phyloP scores from a whole-genome alignment of 1,139 yeast species.

The Hansenula anomala region DNA sequence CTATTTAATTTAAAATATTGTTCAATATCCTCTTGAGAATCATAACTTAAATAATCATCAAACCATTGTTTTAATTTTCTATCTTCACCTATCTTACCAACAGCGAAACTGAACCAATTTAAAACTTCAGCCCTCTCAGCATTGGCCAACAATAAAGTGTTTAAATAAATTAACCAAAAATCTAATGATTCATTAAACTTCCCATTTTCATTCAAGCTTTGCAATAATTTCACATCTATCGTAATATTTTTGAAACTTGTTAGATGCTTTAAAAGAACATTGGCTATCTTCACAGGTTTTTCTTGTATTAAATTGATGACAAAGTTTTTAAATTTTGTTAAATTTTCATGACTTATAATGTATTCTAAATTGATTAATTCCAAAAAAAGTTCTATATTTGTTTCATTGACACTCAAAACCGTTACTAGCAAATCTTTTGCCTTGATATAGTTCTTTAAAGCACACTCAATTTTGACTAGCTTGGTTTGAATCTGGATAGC shows the following conservation, averaged over 20 bases:
- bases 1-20: neutral
- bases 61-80: conserved; percentile 6
- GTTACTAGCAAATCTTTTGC: conserved; percentile 34
- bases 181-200: conserved; percentile 5
- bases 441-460: conserved; percentile 27
- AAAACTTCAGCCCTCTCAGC: neutral
- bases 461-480: conserved; percentile 33
- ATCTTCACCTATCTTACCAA: neutral
- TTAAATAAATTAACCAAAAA: conserved; percentile 14
- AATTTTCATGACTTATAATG: conserved; percentile 2
- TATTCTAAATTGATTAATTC: conserved; percentile 24
- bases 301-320: conserved; percentile 9
- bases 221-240: conserved; percentile 4
- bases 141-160: neutral
- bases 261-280: conserved; percentile 6
- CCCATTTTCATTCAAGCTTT: conserved; percentile 4
- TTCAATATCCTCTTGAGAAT: neutral
- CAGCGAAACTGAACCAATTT: conserved; percentile 1
- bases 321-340: conserved; percentile 15
- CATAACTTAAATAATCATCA: conserved; percentile 4
- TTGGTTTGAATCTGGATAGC: conserved; percentile 24
- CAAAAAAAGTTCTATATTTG: conserved; percentile 30
- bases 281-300: neutral
- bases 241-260: conserved; percentile 3
- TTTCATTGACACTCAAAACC: conserved; percentile 25